Conservation (phyloP, 2,329 filamentous ascomycete species). For the Penicillium paneum region DNA sequence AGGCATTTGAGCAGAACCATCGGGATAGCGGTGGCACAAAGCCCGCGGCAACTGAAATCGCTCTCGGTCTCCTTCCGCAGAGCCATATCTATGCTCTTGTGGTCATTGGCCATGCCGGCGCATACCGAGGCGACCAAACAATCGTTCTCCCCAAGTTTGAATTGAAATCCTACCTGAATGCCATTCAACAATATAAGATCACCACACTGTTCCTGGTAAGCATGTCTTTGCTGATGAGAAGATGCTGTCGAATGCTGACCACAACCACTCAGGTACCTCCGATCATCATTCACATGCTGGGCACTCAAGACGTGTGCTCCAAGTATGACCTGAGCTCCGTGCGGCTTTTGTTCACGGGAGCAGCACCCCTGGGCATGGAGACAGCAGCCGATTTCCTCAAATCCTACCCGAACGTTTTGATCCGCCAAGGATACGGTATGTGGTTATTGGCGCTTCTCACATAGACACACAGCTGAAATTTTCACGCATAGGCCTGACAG, state of each 20-base stretch:
- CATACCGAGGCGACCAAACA: constrained; percentile 70
- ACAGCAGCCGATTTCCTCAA: constrained; percentile 63
- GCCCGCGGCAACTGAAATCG: constrained; percentile 45
- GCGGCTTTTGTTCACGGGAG: constrained; percentile 65
- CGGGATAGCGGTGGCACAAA: constrained; percentile 12
- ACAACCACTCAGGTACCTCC: constrained; percentile 61
- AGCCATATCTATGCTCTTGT: constrained; percentile 80
- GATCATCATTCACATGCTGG: constrained; percentile 73
- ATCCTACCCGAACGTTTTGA: constrained; percentile 61
- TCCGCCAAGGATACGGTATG: constrained; percentile 70
- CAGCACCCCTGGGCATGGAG: constrained; percentile 73
- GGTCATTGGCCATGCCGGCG: constrained; percentile 62
- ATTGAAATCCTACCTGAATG: constrained; percentile 59
- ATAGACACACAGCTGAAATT: constrained; percentile 1
- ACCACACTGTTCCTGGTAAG: constrained; percentile 63
- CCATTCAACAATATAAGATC: constrained; percentile 69
- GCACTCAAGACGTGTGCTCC: constrained; percentile 57
- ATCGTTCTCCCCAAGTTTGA: constrained; percentile 73
- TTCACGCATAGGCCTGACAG: constrained; percentile 63
- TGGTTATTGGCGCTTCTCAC: background rate
- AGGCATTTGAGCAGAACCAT: constrained; percentile 47
- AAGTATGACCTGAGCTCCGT: constrained; percentile 72
- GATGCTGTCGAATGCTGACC: background rate
- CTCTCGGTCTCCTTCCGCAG: constrained; percentile 70
- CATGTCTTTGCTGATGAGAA: constrained; percentile 1